Percentiles rank a stretch among this genome's conserved stretches.
phyloP scores from a whole-genome alignment of 331 rosid genomes.

The Stylosanthes scabra region DNA sequence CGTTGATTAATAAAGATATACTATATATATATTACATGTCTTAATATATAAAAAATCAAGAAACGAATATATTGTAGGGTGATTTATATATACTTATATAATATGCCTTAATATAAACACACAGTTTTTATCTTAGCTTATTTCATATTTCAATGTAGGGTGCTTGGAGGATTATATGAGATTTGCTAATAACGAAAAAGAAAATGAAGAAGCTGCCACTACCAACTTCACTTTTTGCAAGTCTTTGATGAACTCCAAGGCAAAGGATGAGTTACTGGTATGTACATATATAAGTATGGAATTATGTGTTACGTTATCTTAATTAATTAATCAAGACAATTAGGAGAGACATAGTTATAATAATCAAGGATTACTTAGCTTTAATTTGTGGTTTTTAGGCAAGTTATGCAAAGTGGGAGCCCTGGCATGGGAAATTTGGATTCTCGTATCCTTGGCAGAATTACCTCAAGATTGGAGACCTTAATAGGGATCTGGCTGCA shows the following conservation, averaged over 20 bases:
- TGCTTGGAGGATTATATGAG: slow-evolving; percentile 65
- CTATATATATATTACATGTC: neutral
- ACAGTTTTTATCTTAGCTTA: neutral
- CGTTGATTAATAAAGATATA: too few species aligned
- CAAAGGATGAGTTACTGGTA: slow-evolving; percentile 78
- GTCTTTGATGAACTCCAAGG: slow-evolving; percentile 61
- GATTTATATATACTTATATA: too few species aligned
- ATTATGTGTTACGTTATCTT: too few species aligned
- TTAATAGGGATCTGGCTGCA: slow-evolving; percentile 67
- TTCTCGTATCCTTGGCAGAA: slow-evolving; percentile 72
- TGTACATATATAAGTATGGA: neutral
- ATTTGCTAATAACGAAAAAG: slow-evolving; percentile 35
- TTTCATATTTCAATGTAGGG: slow-evolving; percentile 44
- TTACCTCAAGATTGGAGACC: slow-evolving; percentile 70
- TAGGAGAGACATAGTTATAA: too few species aligned
- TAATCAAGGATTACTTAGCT: too few species aligned
- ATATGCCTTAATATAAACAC: neutral
- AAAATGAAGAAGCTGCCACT: slow-evolving; percentile 31
- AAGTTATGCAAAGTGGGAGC: slow-evolving; percentile 89
- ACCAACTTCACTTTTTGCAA: slow-evolving; percentile 51
- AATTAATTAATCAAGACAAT: too few species aligned
- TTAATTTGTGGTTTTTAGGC: slow-evolving; percentile 44
- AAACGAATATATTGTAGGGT: neutral
- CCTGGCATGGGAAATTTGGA: slow-evolving; percentile 87
- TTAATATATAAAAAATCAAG: neutral